These are phyloP conservation scores for Fusarium napiforme DNA, from an alignment of 2,329 filamentous ascomycete genomes.

Conservation along the genomic window DNA sequence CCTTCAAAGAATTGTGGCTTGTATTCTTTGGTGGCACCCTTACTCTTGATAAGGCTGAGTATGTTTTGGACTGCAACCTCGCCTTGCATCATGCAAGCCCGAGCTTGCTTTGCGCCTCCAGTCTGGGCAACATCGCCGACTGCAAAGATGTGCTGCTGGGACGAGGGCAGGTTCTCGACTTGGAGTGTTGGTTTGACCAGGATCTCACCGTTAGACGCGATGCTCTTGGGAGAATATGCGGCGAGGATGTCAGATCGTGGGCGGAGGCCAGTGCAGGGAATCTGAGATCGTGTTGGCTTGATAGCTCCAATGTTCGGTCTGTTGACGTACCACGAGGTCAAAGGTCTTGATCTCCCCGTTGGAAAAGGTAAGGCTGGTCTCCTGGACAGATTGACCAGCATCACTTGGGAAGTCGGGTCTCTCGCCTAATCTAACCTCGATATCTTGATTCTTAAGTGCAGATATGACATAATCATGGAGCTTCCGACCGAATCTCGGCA, in stretches of 20 bases:
- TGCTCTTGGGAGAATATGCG: background rate
- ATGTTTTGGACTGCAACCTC: conserved; percentile 15
- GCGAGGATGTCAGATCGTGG: conserved; percentile 15
- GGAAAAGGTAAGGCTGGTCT: background rate
- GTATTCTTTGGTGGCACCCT: background rate
- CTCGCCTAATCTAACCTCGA: conserved; percentile 8
- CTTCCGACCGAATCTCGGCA: conserved; percentile 20
- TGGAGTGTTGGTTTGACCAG: conserved; percentile 15
- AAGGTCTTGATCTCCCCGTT: background rate
- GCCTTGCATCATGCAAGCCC: conserved; percentile 19
- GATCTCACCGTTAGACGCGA: conserved; percentile 9
- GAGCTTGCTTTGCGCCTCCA: conserved; percentile 27
- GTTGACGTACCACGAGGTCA: conserved; percentile 18
- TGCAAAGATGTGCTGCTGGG: background rate
- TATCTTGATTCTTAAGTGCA: background rate
- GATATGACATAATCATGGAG: background rate
- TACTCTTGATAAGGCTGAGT: background rate
- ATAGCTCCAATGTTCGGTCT: fast-evolving
- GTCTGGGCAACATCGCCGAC: conserved; percentile 21
- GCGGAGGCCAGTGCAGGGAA: conserved; percentile 26
- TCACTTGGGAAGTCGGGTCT: background rate
- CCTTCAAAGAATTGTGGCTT: conserved; percentile 17
- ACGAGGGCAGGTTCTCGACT: background rate
- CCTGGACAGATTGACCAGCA: background rate
- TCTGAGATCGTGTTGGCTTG: background rate